These are phyloP conservation scores for Rosellinia necatrix DNA, from an alignment of 2,329 filamentous ascomycete genomes.

Conservation along the genomic window DNA sequence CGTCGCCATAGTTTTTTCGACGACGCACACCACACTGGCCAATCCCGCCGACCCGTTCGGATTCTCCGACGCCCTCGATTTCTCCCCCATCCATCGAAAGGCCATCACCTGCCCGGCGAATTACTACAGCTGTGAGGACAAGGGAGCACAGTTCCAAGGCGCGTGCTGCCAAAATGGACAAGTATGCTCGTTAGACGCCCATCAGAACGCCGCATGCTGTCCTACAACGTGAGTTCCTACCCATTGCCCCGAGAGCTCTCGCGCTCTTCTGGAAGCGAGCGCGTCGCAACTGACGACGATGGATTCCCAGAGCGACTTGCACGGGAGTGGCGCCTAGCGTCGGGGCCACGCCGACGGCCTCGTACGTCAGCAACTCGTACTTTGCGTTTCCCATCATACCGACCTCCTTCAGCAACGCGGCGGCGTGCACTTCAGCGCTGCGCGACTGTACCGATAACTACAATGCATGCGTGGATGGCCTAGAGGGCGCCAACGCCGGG, in stretches of 20 bases:
- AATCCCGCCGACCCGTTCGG: constrained; percentile 34
- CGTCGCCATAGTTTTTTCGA: constrained; percentile 27
- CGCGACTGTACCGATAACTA: constrained; percentile 59
- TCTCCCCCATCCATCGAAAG: constrained; percentile 35
- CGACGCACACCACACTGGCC: constrained; percentile 23
- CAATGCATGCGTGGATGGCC: constrained; percentile 55
- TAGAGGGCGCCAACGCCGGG: constrained; percentile 47
- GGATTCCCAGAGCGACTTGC: constrained; percentile 52
- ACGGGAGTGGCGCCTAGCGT: constrained; percentile 57
- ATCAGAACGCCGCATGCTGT: constrained; percentile 58
- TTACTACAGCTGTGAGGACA: constrained; percentile 55
- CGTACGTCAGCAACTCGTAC: constrained; percentile 61
- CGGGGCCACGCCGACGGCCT: constrained; percentile 45
- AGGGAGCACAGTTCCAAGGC: constrained; percentile 52
- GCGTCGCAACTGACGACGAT: constrained; percentile 11
- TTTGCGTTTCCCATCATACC: constrained; percentile 64
- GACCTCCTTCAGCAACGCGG: constrained; percentile 56
- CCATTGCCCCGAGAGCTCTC: background rate
- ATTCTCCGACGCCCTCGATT: constrained; percentile 33
- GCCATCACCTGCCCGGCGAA: constrained; percentile 50
- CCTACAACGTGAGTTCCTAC: constrained; percentile 51
- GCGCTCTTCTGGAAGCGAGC: background rate
- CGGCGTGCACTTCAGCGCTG: constrained; percentile 57
- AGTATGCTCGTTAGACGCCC: constrained; percentile 54
- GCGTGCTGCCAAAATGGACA: constrained; percentile 59